These are phyloP conservation scores for Lathyrus sativus DNA, from an alignment of 306 rosid genomes.

Conservation along the genomic window DNA sequence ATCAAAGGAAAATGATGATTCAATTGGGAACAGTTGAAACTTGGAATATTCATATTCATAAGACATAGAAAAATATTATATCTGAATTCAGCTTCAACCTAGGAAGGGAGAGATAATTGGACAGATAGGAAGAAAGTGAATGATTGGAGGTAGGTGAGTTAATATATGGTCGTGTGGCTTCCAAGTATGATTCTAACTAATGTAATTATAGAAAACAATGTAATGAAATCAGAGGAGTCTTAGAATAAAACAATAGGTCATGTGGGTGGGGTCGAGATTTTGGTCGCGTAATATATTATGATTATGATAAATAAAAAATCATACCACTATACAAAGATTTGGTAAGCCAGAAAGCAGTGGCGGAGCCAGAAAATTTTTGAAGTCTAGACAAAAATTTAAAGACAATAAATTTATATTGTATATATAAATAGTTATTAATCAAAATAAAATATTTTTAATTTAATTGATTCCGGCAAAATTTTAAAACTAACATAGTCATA, in stretches of 20 bases:
- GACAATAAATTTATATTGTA: too few relatives aligned
- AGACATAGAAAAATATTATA: not conserved
- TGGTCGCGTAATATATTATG: slow-evolving; percentile 1
- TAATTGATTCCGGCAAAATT: too few relatives aligned
- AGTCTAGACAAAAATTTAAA: too few relatives aligned
- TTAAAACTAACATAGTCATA: too few relatives aligned
- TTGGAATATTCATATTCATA: slow-evolving; percentile 36
- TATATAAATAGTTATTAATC: too few relatives aligned
- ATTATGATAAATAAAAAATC: slow-evolving; percentile 4
- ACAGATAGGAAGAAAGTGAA: not conserved
- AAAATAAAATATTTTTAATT: too few relatives aligned
- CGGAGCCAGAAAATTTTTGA: too few relatives aligned
- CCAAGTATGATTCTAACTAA: slow-evolving; percentile 39
- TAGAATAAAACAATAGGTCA: slow-evolving; percentile 39
- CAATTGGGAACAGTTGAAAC: slow-evolving; percentile 24
- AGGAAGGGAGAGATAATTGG: slow-evolving; percentile 17
- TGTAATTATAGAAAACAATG: slow-evolving; percentile 14
- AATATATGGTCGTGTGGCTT: slow-evolving; percentile 34
- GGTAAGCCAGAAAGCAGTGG: slow-evolving; percentile 24
- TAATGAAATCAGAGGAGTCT: slow-evolving; percentile 36
- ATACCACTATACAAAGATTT: slow-evolving; percentile 39
- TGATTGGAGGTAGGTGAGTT: not conserved
- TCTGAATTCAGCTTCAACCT: not conserved
- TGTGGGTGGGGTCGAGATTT: slow-evolving; percentile 64
- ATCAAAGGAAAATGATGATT: not conserved